Evolutionary conservation across 23 red algal genomes (phyloP), one percentile per base, ranked within the genome.

Genomic region (Cyanidioschyzon merolae): DNA sequence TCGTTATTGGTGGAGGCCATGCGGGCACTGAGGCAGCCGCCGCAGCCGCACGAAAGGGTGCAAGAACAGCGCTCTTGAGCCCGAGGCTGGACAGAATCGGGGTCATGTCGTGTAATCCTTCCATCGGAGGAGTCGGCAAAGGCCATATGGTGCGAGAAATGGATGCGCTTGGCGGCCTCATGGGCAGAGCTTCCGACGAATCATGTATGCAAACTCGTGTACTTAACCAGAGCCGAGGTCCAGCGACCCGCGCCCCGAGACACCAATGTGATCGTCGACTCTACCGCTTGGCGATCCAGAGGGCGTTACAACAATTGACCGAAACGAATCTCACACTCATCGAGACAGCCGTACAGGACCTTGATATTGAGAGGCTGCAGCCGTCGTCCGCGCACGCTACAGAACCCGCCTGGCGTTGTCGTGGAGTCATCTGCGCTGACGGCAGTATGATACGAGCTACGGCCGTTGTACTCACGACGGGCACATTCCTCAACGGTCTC

Each of bases 141-240:
- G 87, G 87, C n/a, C 87, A 90, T 35, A 58, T 90, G 37, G 87
- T 90, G 2, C 80, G 87, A 25, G 87, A 90, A 76, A 74, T 90
- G 27, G 87, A 90, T 67, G 87, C 87, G n/a, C 68, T 90, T 50
- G 81, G 79, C 75, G 87, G 87, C 40, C 37, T 90, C 27, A 90
- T 90, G 87, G 57, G 57, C 39, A 40, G 39, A 2, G 87, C 81
- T 24, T 80, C 87, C 2, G 87, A 90, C 71, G 50, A 24, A 0
- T 74, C 87, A 30, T 41, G 80, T 37, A 90, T 85, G 68, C 87
- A 90, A 38, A 79, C 76, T 37, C 87, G 87, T 25, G 79, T 83
- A 26, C 67, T 90, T n/a, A 85, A 84, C 41, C 54, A 57, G 0
- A 80, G 80, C 34, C 75, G 87, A 15, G 87, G 87, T 38, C 77